Conservation (phyloP, 495 filamentous ascomycete species). For the Tuber calosporum region DNA sequence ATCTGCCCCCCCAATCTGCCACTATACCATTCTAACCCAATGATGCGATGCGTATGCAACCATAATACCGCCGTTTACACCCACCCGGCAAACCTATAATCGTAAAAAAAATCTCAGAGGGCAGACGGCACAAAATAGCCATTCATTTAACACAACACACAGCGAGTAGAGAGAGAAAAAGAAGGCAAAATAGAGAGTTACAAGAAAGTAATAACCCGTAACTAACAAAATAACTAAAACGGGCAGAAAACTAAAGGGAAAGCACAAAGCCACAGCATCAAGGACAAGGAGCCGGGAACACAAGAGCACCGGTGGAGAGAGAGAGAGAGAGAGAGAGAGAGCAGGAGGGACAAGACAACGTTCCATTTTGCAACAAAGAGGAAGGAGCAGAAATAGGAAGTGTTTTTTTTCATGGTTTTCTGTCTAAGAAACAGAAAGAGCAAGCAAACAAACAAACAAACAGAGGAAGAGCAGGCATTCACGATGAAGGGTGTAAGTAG, state of each 20-base stretch:
- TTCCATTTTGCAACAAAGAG: not conserved
- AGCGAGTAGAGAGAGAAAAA: not conserved
- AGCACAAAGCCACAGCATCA: not conserved
- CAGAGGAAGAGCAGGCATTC: not conserved
- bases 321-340: not conserved
- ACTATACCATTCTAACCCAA: not conserved
- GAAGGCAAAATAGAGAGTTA: not conserved
- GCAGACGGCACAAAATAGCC: not conserved
- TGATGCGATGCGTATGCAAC: not conserved
- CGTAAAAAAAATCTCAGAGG: not conserved
- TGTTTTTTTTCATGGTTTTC: not conserved
- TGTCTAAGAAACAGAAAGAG: conserved; percentile 4
- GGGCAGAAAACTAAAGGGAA: not conserved
- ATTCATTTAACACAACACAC: not conserved
- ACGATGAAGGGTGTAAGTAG: not conserved
- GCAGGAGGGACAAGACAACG: not conserved
- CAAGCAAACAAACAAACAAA: not conserved
- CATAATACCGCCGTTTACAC: not conserved
- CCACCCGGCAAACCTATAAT: not conserved
- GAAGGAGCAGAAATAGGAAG: not conserved
- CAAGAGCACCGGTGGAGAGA: not conserved
- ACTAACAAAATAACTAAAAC: not conserved
- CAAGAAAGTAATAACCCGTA: not conserved
- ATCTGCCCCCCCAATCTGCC: not conserved
- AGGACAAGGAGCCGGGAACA: not conserved